Evolutionary conservation across 1,284 basidiomycete species (phyloP).

Genomic region (Naganishia albida): DNA sequence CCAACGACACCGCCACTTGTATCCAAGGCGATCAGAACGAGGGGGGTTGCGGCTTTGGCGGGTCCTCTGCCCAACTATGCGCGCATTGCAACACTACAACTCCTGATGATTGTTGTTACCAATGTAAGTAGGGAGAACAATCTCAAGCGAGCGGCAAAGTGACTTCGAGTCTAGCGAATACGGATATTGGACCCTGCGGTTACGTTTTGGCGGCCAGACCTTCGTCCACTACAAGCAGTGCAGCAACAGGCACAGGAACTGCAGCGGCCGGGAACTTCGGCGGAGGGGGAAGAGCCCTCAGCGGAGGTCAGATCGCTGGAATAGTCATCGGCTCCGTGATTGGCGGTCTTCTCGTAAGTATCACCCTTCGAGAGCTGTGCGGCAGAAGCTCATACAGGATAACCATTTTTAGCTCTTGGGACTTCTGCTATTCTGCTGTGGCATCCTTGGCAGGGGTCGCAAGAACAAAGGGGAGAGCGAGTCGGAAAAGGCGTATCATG

Average conservation of each 20-base stretch:
- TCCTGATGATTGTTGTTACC: slow-evolving; percentile 48
- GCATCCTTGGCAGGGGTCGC: slow-evolving; percentile 34
- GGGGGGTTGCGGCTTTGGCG: slow-evolving; percentile 55
- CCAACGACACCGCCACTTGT: slow-evolving; percentile 51
- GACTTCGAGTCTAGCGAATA: slow-evolving; percentile 35
- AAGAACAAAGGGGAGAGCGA: slow-evolving; percentile 12
- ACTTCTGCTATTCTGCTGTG: slow-evolving; percentile 39
- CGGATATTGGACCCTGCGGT: slow-evolving; percentile 42
- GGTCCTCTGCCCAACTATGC: slow-evolving; percentile 51
- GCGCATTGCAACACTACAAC: slow-evolving; percentile 45
- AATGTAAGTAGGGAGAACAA: slow-evolving; percentile 36
- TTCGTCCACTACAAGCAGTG: slow-evolving; percentile 33
- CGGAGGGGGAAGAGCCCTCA: slow-evolving; percentile 32
- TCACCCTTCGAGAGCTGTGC: not conserved
- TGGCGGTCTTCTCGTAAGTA: slow-evolving; percentile 44
- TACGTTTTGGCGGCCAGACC: slow-evolving; percentile 38
- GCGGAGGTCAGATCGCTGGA: slow-evolving; percentile 48
- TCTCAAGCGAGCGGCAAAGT: not conserved
- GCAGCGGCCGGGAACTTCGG: slow-evolving; percentile 7
- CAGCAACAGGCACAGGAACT: slow-evolving; percentile 28
- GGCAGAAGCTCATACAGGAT: slow-evolving; percentile 31
- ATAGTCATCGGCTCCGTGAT: slow-evolving; percentile 48
- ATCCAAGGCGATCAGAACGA: slow-evolving; percentile 53
- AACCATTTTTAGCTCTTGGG: slow-evolving; percentile 38
- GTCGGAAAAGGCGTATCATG: slow-evolving; percentile 18